phyloP scores from a whole-genome alignment of 2,329 filamentous ascomycete genomes.

The Zymoseptoria tritici region DNA sequence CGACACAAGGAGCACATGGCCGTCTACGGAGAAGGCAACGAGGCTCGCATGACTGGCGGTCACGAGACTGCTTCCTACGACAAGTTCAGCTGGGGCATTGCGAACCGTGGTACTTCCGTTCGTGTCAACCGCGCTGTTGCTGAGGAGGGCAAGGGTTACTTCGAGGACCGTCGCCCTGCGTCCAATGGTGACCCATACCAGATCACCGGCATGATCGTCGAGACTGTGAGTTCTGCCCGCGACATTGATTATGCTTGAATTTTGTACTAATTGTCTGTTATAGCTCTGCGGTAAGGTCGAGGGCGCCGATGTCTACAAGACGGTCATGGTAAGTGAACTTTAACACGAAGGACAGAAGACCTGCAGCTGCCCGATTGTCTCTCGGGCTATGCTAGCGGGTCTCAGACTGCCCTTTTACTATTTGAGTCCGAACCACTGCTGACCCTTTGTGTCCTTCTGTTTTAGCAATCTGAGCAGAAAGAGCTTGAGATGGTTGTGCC shows the following conservation, averaged over 20 bases:
- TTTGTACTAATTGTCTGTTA: neutral
- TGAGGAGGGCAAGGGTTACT: constrained; percentile 88
- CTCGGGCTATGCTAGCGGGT: too few relatives aligned
- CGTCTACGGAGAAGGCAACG: constrained; percentile 94
- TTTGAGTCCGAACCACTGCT: too few relatives aligned
- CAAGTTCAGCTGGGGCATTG: constrained; percentile 86
- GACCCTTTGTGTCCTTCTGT: too few relatives aligned
- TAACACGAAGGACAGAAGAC: too few relatives aligned
- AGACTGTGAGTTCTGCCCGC: constrained; percentile 44
- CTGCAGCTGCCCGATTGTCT: too few relatives aligned
- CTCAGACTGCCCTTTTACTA: too few relatives aligned
- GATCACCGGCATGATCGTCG: constrained; percentile 72
- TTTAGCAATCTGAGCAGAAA: constrained; percentile 16
- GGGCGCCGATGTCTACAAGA: constrained; percentile 40
- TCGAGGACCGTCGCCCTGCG: constrained; percentile 62
- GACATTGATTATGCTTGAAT: neutral
- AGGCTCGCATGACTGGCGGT: constrained; percentile 80
- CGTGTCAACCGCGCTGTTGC: constrained; percentile 82
- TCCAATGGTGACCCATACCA: constrained; percentile 86
- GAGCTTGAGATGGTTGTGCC: constrained; percentile 31
- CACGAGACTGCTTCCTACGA: constrained; percentile 95
- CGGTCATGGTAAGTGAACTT: constrained; percentile 15
- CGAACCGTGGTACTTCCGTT: constrained; percentile 90
- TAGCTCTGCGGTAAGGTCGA: constrained; percentile 44
- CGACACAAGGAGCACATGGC: constrained; percentile 59